Conservation (phyloP, 176 grass and related monocot species). For the Puya raimondii region DNA sequence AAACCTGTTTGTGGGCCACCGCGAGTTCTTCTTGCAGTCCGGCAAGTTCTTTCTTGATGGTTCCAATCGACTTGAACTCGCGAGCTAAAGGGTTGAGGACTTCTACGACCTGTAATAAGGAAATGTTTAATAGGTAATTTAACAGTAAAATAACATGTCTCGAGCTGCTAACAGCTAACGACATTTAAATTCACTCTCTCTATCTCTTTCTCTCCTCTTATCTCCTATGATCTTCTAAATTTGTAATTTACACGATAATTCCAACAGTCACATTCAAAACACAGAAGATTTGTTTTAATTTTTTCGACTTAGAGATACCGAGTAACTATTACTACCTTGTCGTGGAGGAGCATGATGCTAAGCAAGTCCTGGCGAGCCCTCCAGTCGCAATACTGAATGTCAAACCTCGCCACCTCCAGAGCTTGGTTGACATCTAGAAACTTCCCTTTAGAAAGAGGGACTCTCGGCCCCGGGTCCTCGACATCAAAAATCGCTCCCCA, state of each 20-base stretch:
- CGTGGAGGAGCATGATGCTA: conserved; percentile 83
- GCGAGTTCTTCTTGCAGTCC: conserved; percentile 60
- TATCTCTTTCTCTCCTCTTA: not conserved
- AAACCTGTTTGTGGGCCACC: conserved; percentile 73
- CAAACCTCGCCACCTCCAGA: conserved; percentile 79
- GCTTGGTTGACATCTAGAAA: conserved; percentile 80
- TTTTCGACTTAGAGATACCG: no score
- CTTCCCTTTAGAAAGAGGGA: conserved; percentile 51
- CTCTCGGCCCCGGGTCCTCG: conserved; percentile 71
- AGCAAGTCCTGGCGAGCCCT: conserved; percentile 81
- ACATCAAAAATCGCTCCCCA: conserved; percentile 28
- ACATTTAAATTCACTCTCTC: not conserved
- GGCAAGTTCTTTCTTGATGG: conserved; percentile 83
- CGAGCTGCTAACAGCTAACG: not conserved
- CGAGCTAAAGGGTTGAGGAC: conserved; percentile 84
- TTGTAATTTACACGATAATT: no score
- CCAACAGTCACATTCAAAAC: no score
- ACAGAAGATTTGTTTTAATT: no score
- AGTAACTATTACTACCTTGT: conserved; percentile 39
- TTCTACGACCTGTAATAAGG: conserved; percentile 60
- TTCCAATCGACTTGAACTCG: conserved; percentile 82
- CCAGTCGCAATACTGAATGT: conserved; percentile 98
- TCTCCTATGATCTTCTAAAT: no score
- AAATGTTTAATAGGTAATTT: not conserved
- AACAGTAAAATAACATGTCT: not conserved